These are phyloP conservation scores for Geum urbanum DNA, from an alignment of 306 rosid genomes.

Conservation along the genomic window DNA sequence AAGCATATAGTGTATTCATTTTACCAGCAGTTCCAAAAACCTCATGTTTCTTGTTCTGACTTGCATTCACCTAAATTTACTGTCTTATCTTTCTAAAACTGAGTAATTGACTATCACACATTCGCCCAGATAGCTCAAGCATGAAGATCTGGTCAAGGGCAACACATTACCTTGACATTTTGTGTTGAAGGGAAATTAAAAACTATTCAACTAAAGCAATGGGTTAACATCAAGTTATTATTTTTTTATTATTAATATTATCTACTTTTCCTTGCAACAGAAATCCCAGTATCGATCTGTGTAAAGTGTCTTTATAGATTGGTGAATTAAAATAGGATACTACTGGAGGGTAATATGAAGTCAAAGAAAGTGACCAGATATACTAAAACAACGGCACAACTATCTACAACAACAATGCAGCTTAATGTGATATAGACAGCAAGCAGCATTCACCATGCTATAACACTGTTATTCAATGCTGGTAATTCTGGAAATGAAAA, in stretches of 20 bases:
- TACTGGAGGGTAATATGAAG: not conserved
- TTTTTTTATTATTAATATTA: too few species aligned
- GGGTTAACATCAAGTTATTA: not conserved
- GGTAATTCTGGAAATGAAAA: too few species aligned
- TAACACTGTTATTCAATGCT: not conserved
- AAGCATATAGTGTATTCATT: not conserved
- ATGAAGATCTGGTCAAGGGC: not conserved
- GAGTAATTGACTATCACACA: not conserved
- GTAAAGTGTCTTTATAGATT: too few species aligned
- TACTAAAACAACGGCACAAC: not conserved
- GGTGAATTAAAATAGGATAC: too few species aligned
- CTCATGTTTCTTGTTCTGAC: not conserved
- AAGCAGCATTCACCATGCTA: not conserved
- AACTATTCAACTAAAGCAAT: not conserved
- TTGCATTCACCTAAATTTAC: not conserved
- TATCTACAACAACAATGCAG: conserved; percentile 3
- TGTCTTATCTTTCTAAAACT: not conserved
- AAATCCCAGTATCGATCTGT: too few species aligned
- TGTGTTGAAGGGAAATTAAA: not conserved
- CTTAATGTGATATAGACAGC: not conserved
- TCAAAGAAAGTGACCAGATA: not conserved
- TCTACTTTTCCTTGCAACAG: too few species aligned
- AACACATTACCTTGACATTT: not conserved
- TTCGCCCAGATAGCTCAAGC: not conserved
- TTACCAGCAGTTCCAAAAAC: not conserved